Evolutionary conservation across 345 rosid species (phyloP), one percentile per base, ranked within the genome.

Genomic region (Aurinia saxatilis): DNA sequence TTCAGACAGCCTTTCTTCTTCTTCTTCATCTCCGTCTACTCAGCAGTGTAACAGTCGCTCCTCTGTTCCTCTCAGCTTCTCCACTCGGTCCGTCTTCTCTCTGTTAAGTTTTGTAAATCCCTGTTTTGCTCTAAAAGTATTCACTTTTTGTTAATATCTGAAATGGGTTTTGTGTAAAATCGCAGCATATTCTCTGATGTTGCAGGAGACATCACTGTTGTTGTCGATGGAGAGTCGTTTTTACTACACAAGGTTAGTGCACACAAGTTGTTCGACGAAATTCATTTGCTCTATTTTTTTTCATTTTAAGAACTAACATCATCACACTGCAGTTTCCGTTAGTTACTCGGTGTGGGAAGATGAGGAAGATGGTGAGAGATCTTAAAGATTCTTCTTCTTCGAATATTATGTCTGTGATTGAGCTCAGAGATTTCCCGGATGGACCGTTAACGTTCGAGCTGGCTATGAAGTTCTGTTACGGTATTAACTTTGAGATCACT

Each of bases 401-500:
- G 3, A 66, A 72, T 39, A 12, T 66, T 46, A 8, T 36, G 27
- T 82, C 84, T 5, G 78, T 18, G 64, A 64, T 86, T 33, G 91
- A 86, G 70, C 86, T 91, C 12, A 63, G 68, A 16, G 70, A 74
- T 56, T 70, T 91, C 33, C 96, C 96, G 0, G 95, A 95, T 10
- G 98, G 98, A 35, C 74, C 90, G 3, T 76, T 68, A 2, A 67
- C 88, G 8, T 91, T 91, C 31, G 96, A 91, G 55, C 91, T 91
- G 29, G 83, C 91, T 8, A 88, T 88, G 90, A 86, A 86, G 41
- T 88, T 88, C 75, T 91, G 96, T 49, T 91, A 91, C 16, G 91
- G 96, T 46, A 82, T 91, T 77, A 84, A 83, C 78, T 86, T 91
- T 30, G 96, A 88, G 83, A 91, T 88, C 84, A 86, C 85, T 15